These are phyloP conservation scores for Pleoardoris graminearum DNA, from an alignment of 2,329 filamentous ascomycete species.

Conservation along the genomic window DNA sequence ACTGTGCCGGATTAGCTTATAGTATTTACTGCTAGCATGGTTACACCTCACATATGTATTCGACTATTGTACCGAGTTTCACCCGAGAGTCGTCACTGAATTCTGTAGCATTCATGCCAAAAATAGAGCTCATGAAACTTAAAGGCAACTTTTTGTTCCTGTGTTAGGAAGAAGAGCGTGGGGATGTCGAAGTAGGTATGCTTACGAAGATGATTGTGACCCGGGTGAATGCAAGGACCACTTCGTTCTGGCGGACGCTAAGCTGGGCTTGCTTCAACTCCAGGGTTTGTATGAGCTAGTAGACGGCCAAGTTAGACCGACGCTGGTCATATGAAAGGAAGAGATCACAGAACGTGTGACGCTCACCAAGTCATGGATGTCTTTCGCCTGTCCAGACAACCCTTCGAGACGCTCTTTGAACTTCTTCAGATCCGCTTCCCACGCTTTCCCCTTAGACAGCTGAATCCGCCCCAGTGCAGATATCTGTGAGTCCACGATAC, in stretches of 20 bases:
- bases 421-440: neutral
- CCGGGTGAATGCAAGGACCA: neutral
- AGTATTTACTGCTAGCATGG: no score
- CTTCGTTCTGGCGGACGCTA: neutral
- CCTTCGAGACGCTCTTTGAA: neutral
- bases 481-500: neutral
- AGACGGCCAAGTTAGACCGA: neutral
- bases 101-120: conserved; percentile 5
- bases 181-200: neutral
- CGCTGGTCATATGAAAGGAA: no score
- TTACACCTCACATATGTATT: neutral
- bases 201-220: neutral
- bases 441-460: no score
- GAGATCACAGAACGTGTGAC: no score
- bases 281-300: neutral
- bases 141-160: neutral
- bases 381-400: neutral
- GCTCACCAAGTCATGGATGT: neutral
- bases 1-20: no score
- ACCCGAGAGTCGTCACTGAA: conserved; percentile 1
- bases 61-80: neutral
- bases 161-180: neutral
- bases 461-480: neutral
- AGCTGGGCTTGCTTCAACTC: conserved; percentile 2
- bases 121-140: conserved; percentile 5